These are phyloP conservation scores for Tuber borchii DNA, from an alignment of 495 filamentous ascomycete genomes.

Conservation along the genomic window DNA sequence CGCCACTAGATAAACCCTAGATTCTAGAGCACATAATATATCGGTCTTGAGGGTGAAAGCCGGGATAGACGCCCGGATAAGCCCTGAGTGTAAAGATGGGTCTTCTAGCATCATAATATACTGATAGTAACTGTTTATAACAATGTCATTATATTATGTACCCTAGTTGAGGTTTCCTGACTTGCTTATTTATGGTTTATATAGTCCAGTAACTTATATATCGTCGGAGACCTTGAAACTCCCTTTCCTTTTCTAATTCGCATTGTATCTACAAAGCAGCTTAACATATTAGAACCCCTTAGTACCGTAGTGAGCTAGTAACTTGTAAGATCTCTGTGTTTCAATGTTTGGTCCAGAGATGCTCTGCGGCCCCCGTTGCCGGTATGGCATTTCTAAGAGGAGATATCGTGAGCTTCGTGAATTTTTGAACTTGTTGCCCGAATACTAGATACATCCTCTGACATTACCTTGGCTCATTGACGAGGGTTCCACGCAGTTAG, in stretches of 20 bases:
- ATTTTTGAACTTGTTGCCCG: not conserved
- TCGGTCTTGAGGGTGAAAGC: not conserved
- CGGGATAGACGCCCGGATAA: not conserved
- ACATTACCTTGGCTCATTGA: not conserved
- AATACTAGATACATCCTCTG: not conserved
- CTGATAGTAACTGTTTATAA: not conserved
- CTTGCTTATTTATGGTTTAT: not conserved
- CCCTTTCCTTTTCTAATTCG: too few relatives aligned
- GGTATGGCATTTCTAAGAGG: not conserved
- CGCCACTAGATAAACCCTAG: not conserved
- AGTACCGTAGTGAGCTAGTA: not conserved
- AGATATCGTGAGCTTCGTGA: not conserved
- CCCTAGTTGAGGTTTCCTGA: not conserved
- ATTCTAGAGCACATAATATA: not conserved
- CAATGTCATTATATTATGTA: not conserved
- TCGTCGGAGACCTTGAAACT: not conserved
- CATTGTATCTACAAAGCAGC: not conserved
- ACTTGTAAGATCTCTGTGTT: not conserved
- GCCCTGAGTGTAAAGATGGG: not conserved
- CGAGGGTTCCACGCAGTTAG: not conserved
- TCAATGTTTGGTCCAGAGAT: not conserved
- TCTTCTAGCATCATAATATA: not conserved
- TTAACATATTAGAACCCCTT: not conserved
- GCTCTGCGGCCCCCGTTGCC: not conserved
- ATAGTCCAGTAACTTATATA: not conserved